Conservation (phyloP, 2,329 filamentous ascomycete genomes). For the Blastomyces silverae region DNA sequence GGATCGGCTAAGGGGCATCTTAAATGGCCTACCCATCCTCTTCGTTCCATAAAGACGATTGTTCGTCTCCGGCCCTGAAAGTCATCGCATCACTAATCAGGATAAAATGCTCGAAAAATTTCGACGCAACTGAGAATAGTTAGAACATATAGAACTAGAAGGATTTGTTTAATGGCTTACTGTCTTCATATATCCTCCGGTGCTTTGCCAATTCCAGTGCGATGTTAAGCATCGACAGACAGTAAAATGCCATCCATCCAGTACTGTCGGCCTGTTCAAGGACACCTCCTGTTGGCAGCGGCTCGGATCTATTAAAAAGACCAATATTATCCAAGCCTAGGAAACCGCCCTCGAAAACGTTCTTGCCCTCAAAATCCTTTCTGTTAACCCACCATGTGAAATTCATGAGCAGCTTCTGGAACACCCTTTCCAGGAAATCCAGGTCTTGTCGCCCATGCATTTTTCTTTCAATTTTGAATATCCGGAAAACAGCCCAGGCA, state of each 20-base stretch:
- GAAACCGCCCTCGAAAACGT: constrained; percentile 95
- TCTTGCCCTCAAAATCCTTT: constrained; percentile 90
- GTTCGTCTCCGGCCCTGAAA: constrained; percentile 63
- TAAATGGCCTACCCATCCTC: constrained; percentile 58
- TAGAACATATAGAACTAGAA: not conserved
- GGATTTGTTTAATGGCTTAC: constrained; percentile 24
- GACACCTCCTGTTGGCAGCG: constrained; percentile 83
- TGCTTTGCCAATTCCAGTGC: constrained; percentile 92
- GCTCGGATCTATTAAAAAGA: constrained; percentile 93
- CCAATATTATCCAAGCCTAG: constrained; percentile 95
- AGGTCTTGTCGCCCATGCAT: constrained; percentile 91
- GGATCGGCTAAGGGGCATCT: not conserved
- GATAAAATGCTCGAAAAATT: constrained; percentile 98
- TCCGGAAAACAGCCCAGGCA: constrained; percentile 90
- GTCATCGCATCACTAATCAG: constrained; percentile 98
- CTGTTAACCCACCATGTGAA: constrained; percentile 99
- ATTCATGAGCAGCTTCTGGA: constrained; percentile 91
- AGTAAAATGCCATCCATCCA: constrained; percentile 99
- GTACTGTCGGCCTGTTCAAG: constrained; percentile 96
- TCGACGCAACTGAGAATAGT: constrained; percentile 63
- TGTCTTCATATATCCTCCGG: constrained; percentile 88
- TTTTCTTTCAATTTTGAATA: constrained; percentile 97
- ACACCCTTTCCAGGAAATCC: constrained; percentile 91
- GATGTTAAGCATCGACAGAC: constrained; percentile 93
- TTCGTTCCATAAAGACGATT: constrained; percentile 91